phyloP scores from a whole-genome alignment of 2,329 filamentous ascomycete genomes.

The Volutella citrinella region DNA sequence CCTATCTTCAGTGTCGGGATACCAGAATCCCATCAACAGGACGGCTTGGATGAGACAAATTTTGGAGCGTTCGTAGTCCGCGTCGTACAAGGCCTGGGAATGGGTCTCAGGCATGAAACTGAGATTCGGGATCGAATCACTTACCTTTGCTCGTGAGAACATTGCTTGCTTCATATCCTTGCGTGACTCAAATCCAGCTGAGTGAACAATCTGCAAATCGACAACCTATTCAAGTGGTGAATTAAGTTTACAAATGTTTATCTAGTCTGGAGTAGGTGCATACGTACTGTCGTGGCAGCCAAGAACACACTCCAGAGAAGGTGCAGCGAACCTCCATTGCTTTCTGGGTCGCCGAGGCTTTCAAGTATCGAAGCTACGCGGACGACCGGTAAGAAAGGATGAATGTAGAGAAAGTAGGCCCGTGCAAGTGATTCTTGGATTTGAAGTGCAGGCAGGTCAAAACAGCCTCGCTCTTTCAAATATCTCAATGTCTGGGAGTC shows the following conservation, averaged over 20 bases:
- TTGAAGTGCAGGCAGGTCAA: conserved; percentile 11
- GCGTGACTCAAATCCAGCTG: conserved; percentile 2
- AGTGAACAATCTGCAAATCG: conserved; percentile 4
- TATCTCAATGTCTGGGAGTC: conserved; percentile 9
- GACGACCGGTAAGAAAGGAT: too few relatives aligned
- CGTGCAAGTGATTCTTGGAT: conserved; percentile 14
- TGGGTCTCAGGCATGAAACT: not conserved
- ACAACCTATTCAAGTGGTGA: conserved; percentile 6
- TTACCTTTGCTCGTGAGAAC: conserved; percentile 13
- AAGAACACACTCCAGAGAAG: conserved; percentile 30
- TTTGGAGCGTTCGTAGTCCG: conserved; percentile 36
- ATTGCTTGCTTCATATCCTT: conserved; percentile 10
- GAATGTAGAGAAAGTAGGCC: conserved; percentile 24
- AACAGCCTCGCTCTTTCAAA: conserved; percentile 13
- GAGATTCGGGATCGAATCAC: too few relatives aligned
- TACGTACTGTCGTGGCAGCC: conserved; percentile 28
- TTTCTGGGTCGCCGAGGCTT: conserved; percentile 16
- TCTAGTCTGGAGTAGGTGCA: too few relatives aligned
- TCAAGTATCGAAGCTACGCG: conserved; percentile 19
- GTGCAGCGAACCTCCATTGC: conserved; percentile 14
- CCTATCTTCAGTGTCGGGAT: conserved; percentile 38
- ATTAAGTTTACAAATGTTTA: not conserved
- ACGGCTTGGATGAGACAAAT: conserved; percentile 39
- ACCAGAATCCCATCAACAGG: conserved; percentile 41
- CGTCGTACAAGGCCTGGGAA: conserved; percentile 26